A percentile compares a stretch with the other conserved stretches of the same genome.
Conservation (phyloP, 345 rosid genomes). For the Orychophragmus violaceus region DNA sequence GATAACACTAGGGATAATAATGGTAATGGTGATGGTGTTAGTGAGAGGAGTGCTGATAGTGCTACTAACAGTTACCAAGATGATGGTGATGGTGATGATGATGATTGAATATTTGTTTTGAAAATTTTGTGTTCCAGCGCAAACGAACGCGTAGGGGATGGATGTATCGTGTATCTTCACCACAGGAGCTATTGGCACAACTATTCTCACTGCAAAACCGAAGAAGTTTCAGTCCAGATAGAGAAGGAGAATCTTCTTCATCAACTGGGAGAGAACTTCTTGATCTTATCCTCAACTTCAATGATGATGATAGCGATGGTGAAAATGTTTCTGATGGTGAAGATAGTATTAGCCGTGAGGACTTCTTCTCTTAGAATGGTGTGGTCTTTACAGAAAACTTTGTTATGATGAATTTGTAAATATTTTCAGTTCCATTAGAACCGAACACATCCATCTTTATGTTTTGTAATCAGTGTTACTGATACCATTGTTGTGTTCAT, state of each 20-base stretch:
- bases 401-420: constrained; percentile 6
- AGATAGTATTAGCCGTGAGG: constrained; percentile 36
- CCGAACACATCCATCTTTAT: neutral
- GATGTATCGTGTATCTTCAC: constrained; percentile 39
- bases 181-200: constrained; percentile 48
- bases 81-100: constrained; percentile 26
- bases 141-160: constrained; percentile 52
- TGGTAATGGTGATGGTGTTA: neutral
- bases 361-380: constrained; percentile 31
- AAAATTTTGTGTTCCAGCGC: constrained; percentile 49
- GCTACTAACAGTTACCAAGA: neutral
- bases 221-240: constrained; percentile 28
- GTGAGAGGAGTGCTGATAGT: neutral
- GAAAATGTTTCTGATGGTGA: constrained; percentile 40
- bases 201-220: constrained; percentile 43
- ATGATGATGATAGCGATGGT: constrained; percentile 30
- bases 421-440: neutral
- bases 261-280: constrained; percentile 37
- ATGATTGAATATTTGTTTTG: constrained; percentile 34
- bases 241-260: constrained; percentile 36
- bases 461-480: neutral
- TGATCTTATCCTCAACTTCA: constrained; percentile 43
- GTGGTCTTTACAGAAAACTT: neutral
- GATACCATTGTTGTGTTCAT: neutral
- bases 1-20: neutral